Evolutionary conservation across 257 asterid species (phyloP).

Genomic region (Ocimum tenuiflorum): DNA sequence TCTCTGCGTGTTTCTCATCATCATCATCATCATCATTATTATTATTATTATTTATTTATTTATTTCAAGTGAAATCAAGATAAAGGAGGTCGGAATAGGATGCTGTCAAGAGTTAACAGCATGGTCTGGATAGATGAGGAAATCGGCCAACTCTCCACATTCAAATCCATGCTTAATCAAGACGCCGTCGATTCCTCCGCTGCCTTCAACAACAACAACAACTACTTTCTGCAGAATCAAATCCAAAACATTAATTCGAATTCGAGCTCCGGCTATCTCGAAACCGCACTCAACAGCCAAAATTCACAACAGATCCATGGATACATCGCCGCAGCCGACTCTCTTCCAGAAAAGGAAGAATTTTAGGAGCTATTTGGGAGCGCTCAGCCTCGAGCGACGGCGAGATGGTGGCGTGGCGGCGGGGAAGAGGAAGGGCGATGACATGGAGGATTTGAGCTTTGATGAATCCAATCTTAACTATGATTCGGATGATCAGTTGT

Average conservation of each 20-base stretch:
- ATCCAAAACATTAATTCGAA: conserved; percentile 20
- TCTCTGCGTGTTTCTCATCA: not conserved
- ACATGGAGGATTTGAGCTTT: conserved; percentile 60
- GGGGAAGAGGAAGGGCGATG: conserved; percentile 53
- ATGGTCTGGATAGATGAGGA: conserved; percentile 77
- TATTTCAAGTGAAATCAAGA: not conserved
- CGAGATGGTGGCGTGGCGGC: not conserved
- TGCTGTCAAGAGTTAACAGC: conserved; percentile 61
- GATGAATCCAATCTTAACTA: conserved; percentile 64
- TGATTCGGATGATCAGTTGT: conserved; percentile 67
- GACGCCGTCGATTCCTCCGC: conserved; percentile 65
- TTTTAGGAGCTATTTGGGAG: conserved; percentile 36
- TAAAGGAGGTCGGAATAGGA: conserved; percentile 16
- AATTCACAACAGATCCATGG: conserved; percentile 37
- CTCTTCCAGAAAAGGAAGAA: conserved; percentile 74
- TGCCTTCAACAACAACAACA: conserved; percentile 38
- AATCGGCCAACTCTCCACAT: conserved; percentile 45
- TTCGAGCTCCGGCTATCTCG: conserved; percentile 66
- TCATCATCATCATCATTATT: not conserved
- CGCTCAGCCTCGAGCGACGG: conserved; percentile 28
- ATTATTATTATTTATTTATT: no score
- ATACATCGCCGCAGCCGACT: conserved; percentile 57
- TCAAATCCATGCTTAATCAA: conserved; percentile 70
- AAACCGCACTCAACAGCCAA: conserved; percentile 26
- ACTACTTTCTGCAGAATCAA: conserved; percentile 35